Percentiles rank a stretch among this genome's conserved stretches.
Conservation (phyloP, 495 filamentous ascomycete genomes). For the Pseudoneurospora amorphoporcata region DNA sequence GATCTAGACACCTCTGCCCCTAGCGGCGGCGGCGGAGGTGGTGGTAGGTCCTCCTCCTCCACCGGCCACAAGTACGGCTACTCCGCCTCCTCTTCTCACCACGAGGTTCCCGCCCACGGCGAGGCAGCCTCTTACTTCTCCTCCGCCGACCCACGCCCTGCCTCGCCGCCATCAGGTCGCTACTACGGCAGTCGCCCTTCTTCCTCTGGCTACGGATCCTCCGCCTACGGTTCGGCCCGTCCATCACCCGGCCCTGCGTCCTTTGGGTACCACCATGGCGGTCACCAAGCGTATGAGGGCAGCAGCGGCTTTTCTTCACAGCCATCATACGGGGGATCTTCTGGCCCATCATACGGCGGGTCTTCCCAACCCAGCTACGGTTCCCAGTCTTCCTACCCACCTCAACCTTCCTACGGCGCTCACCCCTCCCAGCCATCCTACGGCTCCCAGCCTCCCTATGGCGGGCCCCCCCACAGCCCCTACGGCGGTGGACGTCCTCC, state of each 20-base stretch:
- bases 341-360: neutral
- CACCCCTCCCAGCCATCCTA: conserved; percentile 2
- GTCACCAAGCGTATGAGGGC: neutral
- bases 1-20: conserved; percentile 8
- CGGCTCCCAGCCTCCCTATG: neutral
- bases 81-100: neutral
- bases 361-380: neutral
- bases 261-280: neutral
- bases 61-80: neutral
- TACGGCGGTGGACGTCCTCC: neutral
- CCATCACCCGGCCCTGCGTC: neutral
- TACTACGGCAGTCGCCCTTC: neutral
- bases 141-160: neutral
- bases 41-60: neutral
- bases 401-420: neutral
- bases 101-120: neutral
- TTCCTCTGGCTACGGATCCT: neutral
- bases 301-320: neutral
- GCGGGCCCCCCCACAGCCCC: neutral
- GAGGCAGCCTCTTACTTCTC: conserved; percentile 1
- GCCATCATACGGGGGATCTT: neutral
- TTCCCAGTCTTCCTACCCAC: neutral
- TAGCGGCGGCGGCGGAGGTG: neutral
- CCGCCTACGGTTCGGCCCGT: neutral
- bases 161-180: neutral